A percentile compares a stretch with the other conserved stretches of the same genome.
These are phyloP conservation scores for Rhododendron mucronatum DNA, from an alignment of 148 eudicot species.

Conservation along the genomic window DNA sequence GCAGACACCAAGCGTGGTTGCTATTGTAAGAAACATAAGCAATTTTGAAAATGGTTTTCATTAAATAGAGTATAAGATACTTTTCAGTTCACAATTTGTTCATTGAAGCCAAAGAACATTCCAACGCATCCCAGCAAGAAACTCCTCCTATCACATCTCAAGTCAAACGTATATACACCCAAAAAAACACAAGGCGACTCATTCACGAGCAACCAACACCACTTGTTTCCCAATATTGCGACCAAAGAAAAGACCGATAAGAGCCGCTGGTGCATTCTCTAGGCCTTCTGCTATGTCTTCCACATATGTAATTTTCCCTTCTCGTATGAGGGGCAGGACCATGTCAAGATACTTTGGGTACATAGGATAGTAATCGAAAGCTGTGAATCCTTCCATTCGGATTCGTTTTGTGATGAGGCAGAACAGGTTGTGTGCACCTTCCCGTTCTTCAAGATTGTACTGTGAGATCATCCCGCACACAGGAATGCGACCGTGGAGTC, in stretches of 20 bases:
- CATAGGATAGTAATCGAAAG: background rate
- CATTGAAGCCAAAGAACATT: too few species aligned
- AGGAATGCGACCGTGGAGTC: background rate
- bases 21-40: too few species aligned
- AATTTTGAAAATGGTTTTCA: too few species aligned
- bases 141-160: background rate
- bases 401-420: background rate
- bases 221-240: slow-evolving; percentile 1
- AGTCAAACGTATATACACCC: background rate
- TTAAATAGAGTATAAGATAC: too few species aligned
- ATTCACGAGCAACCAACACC: background rate
- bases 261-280: background rate
- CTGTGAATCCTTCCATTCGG: background rate
- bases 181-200: background rate
- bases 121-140: too few species aligned
- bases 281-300: slow-evolving; percentile 2
- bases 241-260: background rate
- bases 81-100: too few species aligned
- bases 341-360: background rate
- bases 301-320: background rate
- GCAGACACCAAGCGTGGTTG: too few species aligned
- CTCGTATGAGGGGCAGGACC: background rate
- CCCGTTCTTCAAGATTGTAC: background rate
- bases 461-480: background rate
- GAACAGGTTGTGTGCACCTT: background rate